Base-by-base conservation (phyloP, 108 stramenopile genomes). In the Mayamaea pseudoterrestris region DNA sequence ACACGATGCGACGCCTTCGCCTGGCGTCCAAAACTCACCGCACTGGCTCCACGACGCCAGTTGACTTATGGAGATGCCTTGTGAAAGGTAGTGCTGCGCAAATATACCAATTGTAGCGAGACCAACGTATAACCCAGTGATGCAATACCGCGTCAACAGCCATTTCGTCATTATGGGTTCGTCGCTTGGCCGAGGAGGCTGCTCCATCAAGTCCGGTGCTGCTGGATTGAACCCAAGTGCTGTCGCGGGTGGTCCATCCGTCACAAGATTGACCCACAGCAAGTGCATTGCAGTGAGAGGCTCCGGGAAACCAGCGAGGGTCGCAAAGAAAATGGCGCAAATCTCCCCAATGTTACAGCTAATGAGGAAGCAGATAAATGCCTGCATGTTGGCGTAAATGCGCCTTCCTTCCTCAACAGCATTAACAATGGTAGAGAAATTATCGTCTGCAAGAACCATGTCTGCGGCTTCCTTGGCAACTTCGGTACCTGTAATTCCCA, bases 301-400 rank as follows among this genome's bases (percentile, higher is more conserved):
- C 54, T 97, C 95, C 9, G 95, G 95, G 27, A 96, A 74, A 14
- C 96, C 98, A 29, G 86, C 66, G 9, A 94, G 46, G 1, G 90
- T 93, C 13, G 82, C 77, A 30, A 96, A 71, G 30, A 99, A 78
- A 47, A 97, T 96, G 22, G 92, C 86, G 28, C 76, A 85, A 18
- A 97, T 93, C 66, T 98, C 98, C 30, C 95, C 95, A 47, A 99
- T 89, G 73, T 99, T 99, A 60, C 94, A 95, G 35, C 82, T 80
- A 28, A 99, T 93, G 55, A 97, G 78, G 66, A 98, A 99, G 44
- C 93, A 94, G 40, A 99, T 94, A 70, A 99, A 99, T 2, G 93
- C 78, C 73, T 95, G 94, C 93, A 98, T 97, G 61, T 96, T 97
- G 53, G 84, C 84, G 68, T 94, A 96, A 53, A 99, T 97, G 30